These are phyloP conservation scores for Tricholomella constricta DNA, from an alignment of 768 basidiomycete genomes.

Conservation along the genomic window DNA sequence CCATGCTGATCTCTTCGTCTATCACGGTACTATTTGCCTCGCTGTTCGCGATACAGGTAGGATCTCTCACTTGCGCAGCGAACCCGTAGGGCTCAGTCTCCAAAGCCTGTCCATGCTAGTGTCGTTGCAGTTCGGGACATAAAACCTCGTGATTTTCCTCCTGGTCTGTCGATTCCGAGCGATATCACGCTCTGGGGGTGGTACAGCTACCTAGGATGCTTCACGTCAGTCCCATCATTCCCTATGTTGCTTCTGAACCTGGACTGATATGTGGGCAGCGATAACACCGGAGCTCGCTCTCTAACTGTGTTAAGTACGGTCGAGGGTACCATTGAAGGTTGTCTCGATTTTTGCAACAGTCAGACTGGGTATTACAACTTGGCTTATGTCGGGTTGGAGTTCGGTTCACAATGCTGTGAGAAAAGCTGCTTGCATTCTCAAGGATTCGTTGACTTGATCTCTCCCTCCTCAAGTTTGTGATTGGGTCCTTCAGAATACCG, in stretches of 20 bases:
- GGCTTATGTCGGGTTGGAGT: constrained; percentile 12
- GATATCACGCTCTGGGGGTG: constrained; percentile 14
- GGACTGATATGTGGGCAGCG: background rate
- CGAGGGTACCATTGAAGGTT: constrained; percentile 9
- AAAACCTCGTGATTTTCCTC: constrained; percentile 6
- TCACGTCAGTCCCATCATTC: constrained; percentile 5
- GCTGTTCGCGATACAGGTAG: background rate
- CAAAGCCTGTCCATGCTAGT: background rate
- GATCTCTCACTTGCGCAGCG: background rate
- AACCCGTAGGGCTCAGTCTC: background rate
- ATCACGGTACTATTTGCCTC: background rate
- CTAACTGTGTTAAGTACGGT: constrained; percentile 4
- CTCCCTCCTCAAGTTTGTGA: background rate
- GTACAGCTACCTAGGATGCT: constrained; percentile 14
- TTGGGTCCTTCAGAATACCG: constrained; percentile 15
- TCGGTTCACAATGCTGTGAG: constrained; percentile 10
- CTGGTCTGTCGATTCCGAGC: constrained; percentile 14
- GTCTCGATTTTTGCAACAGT: constrained; percentile 10
- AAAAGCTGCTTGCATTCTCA: background rate
- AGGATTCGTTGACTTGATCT: background rate
- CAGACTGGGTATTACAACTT: constrained; percentile 9
- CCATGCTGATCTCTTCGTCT: background rate
- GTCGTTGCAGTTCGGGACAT: background rate
- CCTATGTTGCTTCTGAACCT: background rate
- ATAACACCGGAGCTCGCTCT: constrained; percentile 2